A percentile compares a stretch with the other conserved stretches of the same genome.
phyloP scores from a whole-genome alignment of 768 basidiomycete genomes.

The Mycena capillaripes region DNA sequence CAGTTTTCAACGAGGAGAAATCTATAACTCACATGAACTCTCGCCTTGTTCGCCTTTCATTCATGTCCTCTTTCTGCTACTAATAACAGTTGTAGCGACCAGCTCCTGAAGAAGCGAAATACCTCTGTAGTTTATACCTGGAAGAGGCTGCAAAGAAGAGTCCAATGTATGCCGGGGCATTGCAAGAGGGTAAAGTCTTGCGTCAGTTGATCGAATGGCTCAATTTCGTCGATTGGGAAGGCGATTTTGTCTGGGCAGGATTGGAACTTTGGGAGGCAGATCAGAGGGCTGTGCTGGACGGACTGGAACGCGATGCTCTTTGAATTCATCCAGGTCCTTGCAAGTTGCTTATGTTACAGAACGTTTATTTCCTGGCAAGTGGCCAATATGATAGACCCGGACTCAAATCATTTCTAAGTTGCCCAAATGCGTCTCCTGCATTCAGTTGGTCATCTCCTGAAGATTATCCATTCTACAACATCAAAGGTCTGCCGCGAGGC shows the following conservation, averaged over 20 bases:
- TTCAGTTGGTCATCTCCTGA: no score
- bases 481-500: no score
- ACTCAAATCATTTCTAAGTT: no score
- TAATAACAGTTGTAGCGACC: conserved; percentile 11
- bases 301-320: no score
- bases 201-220: conserved; percentile 19
- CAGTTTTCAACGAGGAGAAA: not conserved
- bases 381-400: no score
- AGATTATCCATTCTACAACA: no score
- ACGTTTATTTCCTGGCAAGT: no score
- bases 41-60: not conserved
- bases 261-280: conserved; percentile 18
- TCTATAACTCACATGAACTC: conserved; percentile 4
- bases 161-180: conserved; percentile 12
- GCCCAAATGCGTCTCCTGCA: no score
- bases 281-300: not conserved
- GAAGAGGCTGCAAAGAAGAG: not conserved
- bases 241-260: conserved; percentile 17
- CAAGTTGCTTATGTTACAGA: no score
- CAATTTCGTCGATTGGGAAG: conserved; percentile 17
- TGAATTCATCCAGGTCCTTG: no score
- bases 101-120: not conserved
- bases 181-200: not conserved
- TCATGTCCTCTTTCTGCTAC: not conserved
- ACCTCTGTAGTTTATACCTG: not conserved